Conservation (phyloP, 108 stramenopile genomes). For the Parmales sp. region DNA sequence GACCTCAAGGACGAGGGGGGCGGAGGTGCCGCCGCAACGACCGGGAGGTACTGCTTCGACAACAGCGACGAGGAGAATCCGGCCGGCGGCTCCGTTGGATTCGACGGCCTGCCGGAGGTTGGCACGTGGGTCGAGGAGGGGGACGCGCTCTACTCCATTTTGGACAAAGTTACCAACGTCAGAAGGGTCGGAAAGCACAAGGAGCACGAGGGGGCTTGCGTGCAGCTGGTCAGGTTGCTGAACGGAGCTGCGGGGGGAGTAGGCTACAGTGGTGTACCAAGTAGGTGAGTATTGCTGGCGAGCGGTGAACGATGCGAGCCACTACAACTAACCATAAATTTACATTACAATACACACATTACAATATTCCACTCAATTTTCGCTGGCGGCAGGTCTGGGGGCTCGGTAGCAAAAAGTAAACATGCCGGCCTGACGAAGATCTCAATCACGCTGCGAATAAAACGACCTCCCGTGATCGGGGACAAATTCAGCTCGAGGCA, state of each 20-base stretch:
- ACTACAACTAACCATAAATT: no score
- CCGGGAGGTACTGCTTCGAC: conserved; percentile 15
- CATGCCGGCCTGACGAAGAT: conserved; percentile 34
- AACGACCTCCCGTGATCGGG: conserved; percentile 93
- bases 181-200: conserved; percentile 71
- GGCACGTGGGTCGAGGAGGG: conserved; percentile 74
- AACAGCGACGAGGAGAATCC: conserved; percentile 19
- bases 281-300: no score
- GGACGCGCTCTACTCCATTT: conserved; percentile 79
- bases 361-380: conserved; percentile 29
- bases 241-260: conserved; percentile 23
- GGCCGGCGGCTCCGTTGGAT: conserved; percentile 45
- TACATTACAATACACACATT: conserved; percentile 5
- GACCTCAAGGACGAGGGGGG: conserved; percentile 71
- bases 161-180: conserved; percentile 61
- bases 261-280: conserved; percentile 2
- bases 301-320: no score
- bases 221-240: conserved; percentile 71
- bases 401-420: conserved; percentile 26
- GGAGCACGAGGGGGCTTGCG: conserved; percentile 76
- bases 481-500: conserved; percentile 98
- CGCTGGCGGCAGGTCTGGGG: conserved; percentile 14
- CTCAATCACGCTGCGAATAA: conserved; percentile 80
- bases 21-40: conserved; percentile 34
- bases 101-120: conserved; percentile 84